phyloP scores from a whole-genome alignment of 768 basidiomycete species.

The Lactarius quietus region DNA sequence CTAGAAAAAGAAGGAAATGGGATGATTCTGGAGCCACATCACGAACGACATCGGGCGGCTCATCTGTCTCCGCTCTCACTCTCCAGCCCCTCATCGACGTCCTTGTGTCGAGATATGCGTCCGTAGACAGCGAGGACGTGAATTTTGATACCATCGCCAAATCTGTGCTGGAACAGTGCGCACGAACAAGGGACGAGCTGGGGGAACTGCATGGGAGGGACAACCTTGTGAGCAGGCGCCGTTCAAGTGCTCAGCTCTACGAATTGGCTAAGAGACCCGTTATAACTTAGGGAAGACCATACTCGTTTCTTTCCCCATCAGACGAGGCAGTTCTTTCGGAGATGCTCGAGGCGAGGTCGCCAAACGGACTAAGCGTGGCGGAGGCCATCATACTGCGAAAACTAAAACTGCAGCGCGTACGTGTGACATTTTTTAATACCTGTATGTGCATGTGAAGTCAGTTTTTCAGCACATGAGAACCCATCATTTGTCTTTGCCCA shows the following conservation, averaged over 20 bases:
- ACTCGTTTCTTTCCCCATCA: constrained; percentile 20
- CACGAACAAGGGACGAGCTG: constrained; percentile 14
- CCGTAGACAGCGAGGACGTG: constrained; percentile 13
- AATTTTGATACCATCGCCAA: constrained; percentile 15
- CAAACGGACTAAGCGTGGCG: not conserved
- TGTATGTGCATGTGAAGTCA: not conserved
- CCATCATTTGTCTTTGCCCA: constrained; percentile 20
- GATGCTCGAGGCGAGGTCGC: constrained; percentile 12
- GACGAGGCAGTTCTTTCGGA: constrained; percentile 15
- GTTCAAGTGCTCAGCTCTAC: not conserved
- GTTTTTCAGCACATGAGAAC: constrained; percentile 26
- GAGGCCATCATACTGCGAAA: constrained; percentile 27
- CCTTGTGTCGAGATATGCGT: constrained; percentile 19
- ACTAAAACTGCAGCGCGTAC: constrained; percentile 25
- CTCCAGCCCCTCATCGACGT: constrained; percentile 24
- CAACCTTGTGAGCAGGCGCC: constrained; percentile 16
- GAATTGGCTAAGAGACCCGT: not conserved
- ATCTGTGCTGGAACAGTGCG: constrained; percentile 9
- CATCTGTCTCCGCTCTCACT: not conserved
- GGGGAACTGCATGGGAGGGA: constrained; percentile 17
- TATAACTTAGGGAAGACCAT: constrained; percentile 18
- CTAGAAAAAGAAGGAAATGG: constrained; percentile 14
- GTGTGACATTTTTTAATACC: not conserved
- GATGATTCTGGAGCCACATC: not conserved
- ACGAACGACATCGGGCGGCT: not conserved